phyloP scores from a whole-genome alignment of 306 rosid species.

The Quercus engelmannii region DNA sequence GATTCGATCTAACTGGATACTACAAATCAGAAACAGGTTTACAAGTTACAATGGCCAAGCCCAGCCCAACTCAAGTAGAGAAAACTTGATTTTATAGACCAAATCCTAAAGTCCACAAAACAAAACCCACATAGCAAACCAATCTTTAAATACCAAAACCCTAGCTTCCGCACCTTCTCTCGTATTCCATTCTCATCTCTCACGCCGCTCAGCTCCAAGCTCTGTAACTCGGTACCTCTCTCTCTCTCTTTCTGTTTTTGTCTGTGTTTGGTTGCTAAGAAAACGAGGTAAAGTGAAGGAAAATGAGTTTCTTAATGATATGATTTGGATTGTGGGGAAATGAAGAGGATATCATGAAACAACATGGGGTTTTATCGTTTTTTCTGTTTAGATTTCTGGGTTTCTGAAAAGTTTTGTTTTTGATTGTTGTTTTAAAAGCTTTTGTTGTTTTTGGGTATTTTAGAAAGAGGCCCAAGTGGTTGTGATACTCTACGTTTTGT shows the following conservation, averaged over 20 bases:
- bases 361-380: background rate
- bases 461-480: too few species aligned
- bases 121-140: background rate
- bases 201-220: conserved; percentile 5
- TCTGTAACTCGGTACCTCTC: background rate
- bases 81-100: background rate
- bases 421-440: too few species aligned
- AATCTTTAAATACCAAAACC: conserved; percentile 8
- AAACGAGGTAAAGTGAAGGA: background rate
- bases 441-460: too few species aligned
- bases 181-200: background rate
- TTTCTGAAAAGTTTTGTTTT: too few species aligned
- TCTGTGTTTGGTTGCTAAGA: background rate
- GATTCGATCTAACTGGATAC: too few species aligned
- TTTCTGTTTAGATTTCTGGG: background rate
- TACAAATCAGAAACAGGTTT: too few species aligned
- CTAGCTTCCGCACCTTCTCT: background rate
- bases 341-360: background rate
- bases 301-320: background rate
- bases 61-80: too few species aligned
- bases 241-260: background rate
- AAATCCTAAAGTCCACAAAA: background rate
- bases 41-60: too few species aligned
- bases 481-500: too few species aligned
- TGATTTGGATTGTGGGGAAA: background rate